These are phyloP conservation scores for Kodamaea kaohsiungensis DNA, from an alignment of 805 yeast species.

Conservation along the genomic window DNA sequence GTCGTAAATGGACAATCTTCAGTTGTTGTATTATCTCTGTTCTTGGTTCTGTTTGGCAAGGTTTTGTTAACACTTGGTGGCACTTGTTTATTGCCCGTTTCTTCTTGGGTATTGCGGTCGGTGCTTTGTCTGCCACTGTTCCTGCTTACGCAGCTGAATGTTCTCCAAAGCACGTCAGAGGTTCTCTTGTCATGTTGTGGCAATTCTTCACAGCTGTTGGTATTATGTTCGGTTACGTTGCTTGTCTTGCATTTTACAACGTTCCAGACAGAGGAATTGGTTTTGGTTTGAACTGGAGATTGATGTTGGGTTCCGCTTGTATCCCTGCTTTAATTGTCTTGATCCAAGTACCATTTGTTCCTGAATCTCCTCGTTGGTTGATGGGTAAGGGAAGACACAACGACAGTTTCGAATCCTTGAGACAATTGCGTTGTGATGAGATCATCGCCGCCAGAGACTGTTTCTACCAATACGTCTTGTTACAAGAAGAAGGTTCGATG, in stretches of 20 bases:
- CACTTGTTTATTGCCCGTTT: conserved; percentile 62
- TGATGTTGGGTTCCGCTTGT: conserved; percentile 65
- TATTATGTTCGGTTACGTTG: conserved; percentile 64
- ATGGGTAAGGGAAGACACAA: conserved; percentile 51
- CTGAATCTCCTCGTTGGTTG: conserved; percentile 74
- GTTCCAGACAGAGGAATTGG: conserved; percentile 49
- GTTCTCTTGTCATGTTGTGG: conserved; percentile 70
- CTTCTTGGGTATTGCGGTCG: conserved; percentile 62
- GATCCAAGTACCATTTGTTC: conserved; percentile 52
- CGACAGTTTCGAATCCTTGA: conserved; percentile 53
- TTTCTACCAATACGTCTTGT: conserved; percentile 56
- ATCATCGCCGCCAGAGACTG: conserved; percentile 67
- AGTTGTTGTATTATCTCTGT: conserved; percentile 60
- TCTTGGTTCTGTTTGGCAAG: conserved; percentile 68
- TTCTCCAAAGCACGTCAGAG: conserved; percentile 58
- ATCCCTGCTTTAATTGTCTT: conserved; percentile 57
- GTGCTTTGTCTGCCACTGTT: conserved; percentile 65
- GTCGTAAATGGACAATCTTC: conserved; percentile 63
- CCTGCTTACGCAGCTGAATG: conserved; percentile 69
- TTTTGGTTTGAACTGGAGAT: conserved; percentile 56
- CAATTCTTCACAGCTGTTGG: conserved; percentile 78
- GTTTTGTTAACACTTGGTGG: conserved; percentile 59
- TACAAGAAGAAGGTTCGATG: conserved; percentile 61
- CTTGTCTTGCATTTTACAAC: conserved; percentile 58
- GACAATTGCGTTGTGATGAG: conserved; percentile 44